Conservation (phyloP, 2,329 filamentous ascomycete species). For the Scopulariopsis brevicaulis region DNA sequence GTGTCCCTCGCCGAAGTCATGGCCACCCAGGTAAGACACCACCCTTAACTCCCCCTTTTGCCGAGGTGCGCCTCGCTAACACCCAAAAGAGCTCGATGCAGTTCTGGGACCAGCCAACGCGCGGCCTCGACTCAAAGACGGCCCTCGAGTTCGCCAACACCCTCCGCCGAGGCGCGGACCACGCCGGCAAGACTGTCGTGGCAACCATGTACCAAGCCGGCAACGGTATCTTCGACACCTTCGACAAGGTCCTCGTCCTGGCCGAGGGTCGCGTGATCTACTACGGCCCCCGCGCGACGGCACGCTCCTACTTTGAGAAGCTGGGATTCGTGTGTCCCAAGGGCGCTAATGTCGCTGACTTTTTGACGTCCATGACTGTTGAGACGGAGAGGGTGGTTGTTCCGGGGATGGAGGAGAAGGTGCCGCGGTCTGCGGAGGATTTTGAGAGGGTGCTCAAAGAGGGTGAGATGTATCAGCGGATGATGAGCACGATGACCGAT, state of each 20-base stretch:
- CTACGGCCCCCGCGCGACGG: constrained; percentile 49
- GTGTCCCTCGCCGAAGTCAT: constrained; percentile 65
- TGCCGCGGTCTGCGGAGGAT: constrained; percentile 50
- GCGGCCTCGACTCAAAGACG: constrained; percentile 61
- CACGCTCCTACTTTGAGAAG: constrained; percentile 53
- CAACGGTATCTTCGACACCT: constrained; percentile 53
- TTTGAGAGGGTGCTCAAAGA: constrained; percentile 34
- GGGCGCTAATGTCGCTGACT: constrained; percentile 52
- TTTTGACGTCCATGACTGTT: constrained; percentile 57
- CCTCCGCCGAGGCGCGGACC: constrained; percentile 54
- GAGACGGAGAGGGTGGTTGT: constrained; percentile 48
- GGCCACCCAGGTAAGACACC: constrained; percentile 20
- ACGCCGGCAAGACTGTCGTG: constrained; percentile 52
- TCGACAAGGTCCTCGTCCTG: constrained; percentile 70
- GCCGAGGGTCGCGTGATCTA: constrained; percentile 57
- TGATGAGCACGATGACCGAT: not conserved
- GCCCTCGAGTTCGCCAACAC: constrained; percentile 61
- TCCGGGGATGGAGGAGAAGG: constrained; percentile 41
- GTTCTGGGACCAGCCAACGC: constrained; percentile 65
- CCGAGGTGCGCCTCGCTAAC: not conserved
- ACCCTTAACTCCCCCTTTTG: not conserved
- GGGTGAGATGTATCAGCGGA: constrained; percentile 20
- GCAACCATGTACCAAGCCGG: constrained; percentile 63
- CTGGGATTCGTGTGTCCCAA: constrained; percentile 46
- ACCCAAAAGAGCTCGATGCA: constrained; percentile 39